phyloP scores from a whole-genome alignment of 2,329 filamentous ascomycete species.

The Pyricularia sp. region DNA sequence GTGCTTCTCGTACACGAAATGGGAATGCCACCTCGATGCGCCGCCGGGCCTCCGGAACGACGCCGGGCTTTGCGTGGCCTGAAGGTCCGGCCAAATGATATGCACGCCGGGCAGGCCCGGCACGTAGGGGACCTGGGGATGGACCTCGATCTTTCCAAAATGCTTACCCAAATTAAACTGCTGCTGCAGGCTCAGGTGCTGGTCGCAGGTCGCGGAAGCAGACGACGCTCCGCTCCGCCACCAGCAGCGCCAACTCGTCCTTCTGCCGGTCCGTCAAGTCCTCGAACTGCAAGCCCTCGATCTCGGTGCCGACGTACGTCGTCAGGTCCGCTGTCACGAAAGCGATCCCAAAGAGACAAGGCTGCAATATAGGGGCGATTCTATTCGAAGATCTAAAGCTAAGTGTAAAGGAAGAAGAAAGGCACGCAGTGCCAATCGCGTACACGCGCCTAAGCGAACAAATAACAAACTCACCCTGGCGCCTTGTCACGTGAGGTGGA shows the following conservation, averaged over 20 bases:
- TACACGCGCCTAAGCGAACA: too few relatives aligned
- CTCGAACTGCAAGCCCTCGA: conserved; percentile 53
- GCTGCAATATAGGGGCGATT: too few relatives aligned
- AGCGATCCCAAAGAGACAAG: too few relatives aligned
- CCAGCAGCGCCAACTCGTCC: conserved; percentile 52
- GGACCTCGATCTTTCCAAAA: conserved; percentile 55
- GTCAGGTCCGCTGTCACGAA: too few relatives aligned
- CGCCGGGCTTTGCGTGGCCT: conserved; percentile 49
- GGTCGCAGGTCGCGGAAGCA: conserved; percentile 59
- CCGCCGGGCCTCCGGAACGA: conserved; percentile 60
- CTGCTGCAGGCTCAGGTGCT: conserved; percentile 51
- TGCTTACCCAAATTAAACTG: conserved; percentile 54
- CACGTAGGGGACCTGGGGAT: conserved; percentile 64
- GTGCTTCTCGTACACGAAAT: conserved; percentile 62
- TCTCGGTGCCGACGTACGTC: conserved; percentile 53
- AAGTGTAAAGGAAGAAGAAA: too few relatives aligned
- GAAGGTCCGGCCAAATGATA: conserved; percentile 62
- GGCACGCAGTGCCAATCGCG: too few relatives aligned
- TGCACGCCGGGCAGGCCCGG: conserved; percentile 56
- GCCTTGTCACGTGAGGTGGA: too few relatives aligned
- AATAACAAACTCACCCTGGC: too few relatives aligned
- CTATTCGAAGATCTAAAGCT: too few relatives aligned
- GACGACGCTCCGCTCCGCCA: conserved; percentile 57
- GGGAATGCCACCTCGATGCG: conserved; percentile 59
- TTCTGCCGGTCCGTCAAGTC: conserved; percentile 49